Evolutionary conservation across 1,139 yeast species (phyloP).

Genomic region (Candida albicans): DNA sequence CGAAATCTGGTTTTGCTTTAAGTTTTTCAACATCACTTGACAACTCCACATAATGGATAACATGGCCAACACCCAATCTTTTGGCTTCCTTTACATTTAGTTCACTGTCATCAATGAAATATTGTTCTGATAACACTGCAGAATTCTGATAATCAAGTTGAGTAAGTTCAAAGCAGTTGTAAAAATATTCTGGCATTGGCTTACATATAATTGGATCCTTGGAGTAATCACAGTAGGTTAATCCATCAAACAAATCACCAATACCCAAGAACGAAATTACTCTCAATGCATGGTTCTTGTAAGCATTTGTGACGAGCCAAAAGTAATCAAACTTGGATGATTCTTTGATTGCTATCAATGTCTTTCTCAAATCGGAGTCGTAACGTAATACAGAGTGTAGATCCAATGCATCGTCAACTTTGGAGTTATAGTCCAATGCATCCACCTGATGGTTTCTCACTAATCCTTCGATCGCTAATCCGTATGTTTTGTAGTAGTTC

Average conservation of each 20-base stretch:
- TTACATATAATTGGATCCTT: conserved; percentile 73
- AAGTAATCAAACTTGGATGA: conserved; percentile 37
- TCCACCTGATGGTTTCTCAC: conserved; percentile 81
- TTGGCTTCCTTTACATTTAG: conserved; percentile 60
- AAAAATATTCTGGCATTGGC: conserved; percentile 63
- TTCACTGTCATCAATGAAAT: conserved; percentile 83
- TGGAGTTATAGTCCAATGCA: conserved; percentile 82
- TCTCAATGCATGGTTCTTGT: conserved; percentile 80
- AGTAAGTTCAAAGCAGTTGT: conserved; percentile 61
- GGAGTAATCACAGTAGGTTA: conserved; percentile 86
- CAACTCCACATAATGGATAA: conserved; percentile 59
- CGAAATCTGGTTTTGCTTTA: conserved; percentile 28
- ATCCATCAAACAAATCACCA: conserved; percentile 90
- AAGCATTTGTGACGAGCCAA: conserved; percentile 96
- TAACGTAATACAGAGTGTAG: conserved; percentile 72
- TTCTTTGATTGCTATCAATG: conserved; percentile 47
- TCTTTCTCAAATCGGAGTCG: conserved; percentile 50
- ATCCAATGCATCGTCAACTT: conserved; percentile 92
- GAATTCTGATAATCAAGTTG: conserved; percentile 54
- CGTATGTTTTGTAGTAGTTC: conserved; percentile 81
- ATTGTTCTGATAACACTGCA: conserved; percentile 28
- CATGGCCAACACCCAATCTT: conserved; percentile 50
- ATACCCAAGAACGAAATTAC: conserved; percentile 78
- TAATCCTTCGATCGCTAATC: conserved; percentile 85
- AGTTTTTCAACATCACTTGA: conserved; percentile 41